These are phyloP conservation scores for Hypoxylon sp. DNA, from an alignment of 2,329 filamentous ascomycete species.

Conservation along the genomic window DNA sequence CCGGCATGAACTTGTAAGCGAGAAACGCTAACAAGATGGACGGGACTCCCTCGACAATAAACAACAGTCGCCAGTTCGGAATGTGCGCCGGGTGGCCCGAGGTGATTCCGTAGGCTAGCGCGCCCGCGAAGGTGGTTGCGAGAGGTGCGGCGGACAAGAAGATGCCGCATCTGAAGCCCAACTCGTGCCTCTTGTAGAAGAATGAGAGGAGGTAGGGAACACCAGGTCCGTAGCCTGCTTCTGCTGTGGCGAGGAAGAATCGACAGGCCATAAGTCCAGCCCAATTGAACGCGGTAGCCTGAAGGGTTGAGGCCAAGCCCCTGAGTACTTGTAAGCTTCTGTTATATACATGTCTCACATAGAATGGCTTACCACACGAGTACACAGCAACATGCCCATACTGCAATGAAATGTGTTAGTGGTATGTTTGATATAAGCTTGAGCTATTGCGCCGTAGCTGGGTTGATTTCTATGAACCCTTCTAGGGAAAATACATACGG, in stretches of 20 bases:
- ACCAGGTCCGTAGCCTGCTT: constrained; percentile 48
- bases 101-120: constrained; percentile 73
- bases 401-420: constrained; percentile 30
- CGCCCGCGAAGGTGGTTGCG: constrained; percentile 74
- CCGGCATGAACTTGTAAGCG: constrained; percentile 47
- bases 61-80: constrained; percentile 52
- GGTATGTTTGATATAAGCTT: background rate
- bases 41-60: constrained; percentile 49
- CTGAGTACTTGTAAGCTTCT: constrained; percentile 29
- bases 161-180: constrained; percentile 51
- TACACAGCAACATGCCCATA: constrained; percentile 45
- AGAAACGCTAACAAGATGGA: constrained; percentile 46
- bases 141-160: constrained; percentile 62
- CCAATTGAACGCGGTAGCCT: constrained; percentile 46
- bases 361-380: constrained; percentile 41
- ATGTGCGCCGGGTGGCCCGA: constrained; percentile 62
- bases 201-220: constrained; percentile 48
- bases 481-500: constrained; percentile 27
- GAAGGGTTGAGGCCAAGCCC: constrained; percentile 45
- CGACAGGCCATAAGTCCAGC: constrained; percentile 44
- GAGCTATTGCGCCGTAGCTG: too few relatives aligned
- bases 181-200: constrained; percentile 54
- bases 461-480: too few relatives aligned
- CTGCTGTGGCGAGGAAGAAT: constrained; percentile 45
- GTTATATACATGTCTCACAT: background rate